Base-by-base conservation (phyloP, 345 rosid genomes). In the Capsella bursapastoris region DNA sequence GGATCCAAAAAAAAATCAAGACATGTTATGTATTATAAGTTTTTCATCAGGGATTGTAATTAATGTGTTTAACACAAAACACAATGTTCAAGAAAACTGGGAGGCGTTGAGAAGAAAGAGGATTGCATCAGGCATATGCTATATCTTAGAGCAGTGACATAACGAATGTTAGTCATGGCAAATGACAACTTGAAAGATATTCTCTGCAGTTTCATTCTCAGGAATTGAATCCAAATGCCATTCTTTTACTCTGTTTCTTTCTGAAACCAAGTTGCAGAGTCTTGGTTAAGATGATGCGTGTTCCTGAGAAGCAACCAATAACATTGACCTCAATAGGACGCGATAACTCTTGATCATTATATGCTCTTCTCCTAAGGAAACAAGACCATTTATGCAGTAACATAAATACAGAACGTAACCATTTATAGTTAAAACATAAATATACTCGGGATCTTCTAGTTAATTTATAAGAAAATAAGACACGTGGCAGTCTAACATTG, bases 231-330 rank as follows among this genome's bases (percentile, higher is more conserved):
- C 93, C 76, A 94, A 77, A 22, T 37, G 68, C 80, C 60, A 86
- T 84, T 74, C 79, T 88, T 79, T 84, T 82, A 6, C 51, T 70
- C 4, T 86, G 92, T 74, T 88, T 94, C 86, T 84, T 91, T 50
- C 80, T 84, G 57, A 62, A 76, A 81, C 85, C 66, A 80, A 84
- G 87, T 75, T 84, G 87, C 82, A 94, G 71, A 67, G 88, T 88
- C 84, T 86, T 86, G 44, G 96, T 88, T 78, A 94, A 80, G 69
- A 91, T 87, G 57, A 91, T 84, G 2, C 96, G 98, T 45, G 77
- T 81, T 22, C 90, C 95, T 13, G 83, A 80, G 86, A 85, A 91
- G 69, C 87, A 86, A 11, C 97, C 98, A 13, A 96, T 84, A 32
- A 94, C 85, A 79, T 88, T 90, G 68, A 94, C 93, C 83, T 94